Conservation (phyloP, 148 eudicot species). For the Arbutus unedo region DNA sequence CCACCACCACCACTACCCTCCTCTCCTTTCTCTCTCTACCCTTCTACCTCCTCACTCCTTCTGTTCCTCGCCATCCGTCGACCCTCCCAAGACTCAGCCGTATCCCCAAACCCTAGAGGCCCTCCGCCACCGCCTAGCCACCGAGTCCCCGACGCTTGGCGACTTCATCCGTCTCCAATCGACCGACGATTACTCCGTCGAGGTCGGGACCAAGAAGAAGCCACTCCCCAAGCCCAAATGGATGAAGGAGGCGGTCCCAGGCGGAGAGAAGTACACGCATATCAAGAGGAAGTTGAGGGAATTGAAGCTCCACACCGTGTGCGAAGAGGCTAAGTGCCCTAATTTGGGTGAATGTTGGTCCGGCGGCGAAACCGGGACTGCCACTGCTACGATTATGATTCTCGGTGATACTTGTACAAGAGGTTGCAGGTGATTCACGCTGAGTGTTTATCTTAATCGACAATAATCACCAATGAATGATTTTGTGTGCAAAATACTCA, state of each 20-base stretch:
- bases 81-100: slow-evolving; percentile 15
- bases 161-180: slow-evolving; percentile 49
- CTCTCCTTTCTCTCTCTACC: slow-evolving; percentile 22
- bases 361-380: slow-evolving; percentile 96
- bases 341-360: slow-evolving; percentile 98
- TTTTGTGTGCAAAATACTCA: too few species aligned
- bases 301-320: slow-evolving; percentile 84
- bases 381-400: slow-evolving; percentile 95
- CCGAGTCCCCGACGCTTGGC: slow-evolving; percentile 54
- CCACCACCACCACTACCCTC: not conserved
- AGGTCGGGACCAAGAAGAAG: slow-evolving; percentile 87
- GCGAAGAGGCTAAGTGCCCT: slow-evolving; percentile 94
- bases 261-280: slow-evolving; percentile 75
- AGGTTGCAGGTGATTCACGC: slow-evolving; percentile 69
- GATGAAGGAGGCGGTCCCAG: slow-evolving; percentile 90
- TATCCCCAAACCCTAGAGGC: slow-evolving; percentile 56
- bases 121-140: slow-evolving; percentile 77
- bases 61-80: slow-evolving; percentile 26
- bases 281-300: slow-evolving; percentile 88
- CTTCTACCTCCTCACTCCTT: slow-evolving; percentile 24
- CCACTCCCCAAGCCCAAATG: slow-evolving; percentile 93
- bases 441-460: too few species aligned
- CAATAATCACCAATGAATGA: too few species aligned
- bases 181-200: slow-evolving; percentile 61
- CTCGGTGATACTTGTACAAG: slow-evolving; percentile 95